Base-by-base conservation (phyloP, 139 green algal species). In the Coelastrella sp. region DNA sequence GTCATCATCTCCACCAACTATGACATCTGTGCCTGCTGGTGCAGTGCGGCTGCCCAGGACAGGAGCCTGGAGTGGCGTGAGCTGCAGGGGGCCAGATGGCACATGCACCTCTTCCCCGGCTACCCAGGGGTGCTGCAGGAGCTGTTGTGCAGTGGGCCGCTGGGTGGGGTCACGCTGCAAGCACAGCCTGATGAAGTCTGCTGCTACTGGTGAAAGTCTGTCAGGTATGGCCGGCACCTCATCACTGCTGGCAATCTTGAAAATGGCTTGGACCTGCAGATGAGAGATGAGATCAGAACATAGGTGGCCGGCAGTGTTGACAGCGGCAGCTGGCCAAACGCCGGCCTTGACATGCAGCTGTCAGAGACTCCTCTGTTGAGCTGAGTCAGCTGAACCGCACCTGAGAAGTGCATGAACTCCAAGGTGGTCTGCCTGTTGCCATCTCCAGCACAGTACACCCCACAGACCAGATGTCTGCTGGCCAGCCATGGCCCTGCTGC, bases 371-470 rank as follows among this genome's bases (percentile, higher is more conserved):
- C 35, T 49, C 61, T 20, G 61, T 70, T 70, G 14, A 70, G 63
- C 15, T 68, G 61, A 68, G 59, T n/a, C n/a, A 70, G 63, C 15
- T 59, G 58, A 12, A 20, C 27, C 78, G 56, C 78, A 92, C 90
- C 92, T 95, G 94, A 17, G 85, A 85, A n/a, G 59, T 74, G 82
- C 82, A 93, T 72, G 94, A 85, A 83, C 68, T 76, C 94, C 93
- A 96, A 56, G 94, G 94, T 79, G 94, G 93, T 78, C 96, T 96
- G 57, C 97, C 98, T 0, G 97, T 99, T 6, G 95, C 91, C 98
- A 99, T 99, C 92, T 99, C 98, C 11, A 99, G 95, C 25, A 99
- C 94, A 6, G 97, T 99, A 93, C 98, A 99, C 65, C 95, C 98
- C 7, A 99, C 93, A 24, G 93, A 97, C 98, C 98, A 99, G 66